These are phyloP conservation scores for Claviceps humidiphila DNA, from an alignment of 2,329 filamentous ascomycete species.

Conservation along the genomic window DNA sequence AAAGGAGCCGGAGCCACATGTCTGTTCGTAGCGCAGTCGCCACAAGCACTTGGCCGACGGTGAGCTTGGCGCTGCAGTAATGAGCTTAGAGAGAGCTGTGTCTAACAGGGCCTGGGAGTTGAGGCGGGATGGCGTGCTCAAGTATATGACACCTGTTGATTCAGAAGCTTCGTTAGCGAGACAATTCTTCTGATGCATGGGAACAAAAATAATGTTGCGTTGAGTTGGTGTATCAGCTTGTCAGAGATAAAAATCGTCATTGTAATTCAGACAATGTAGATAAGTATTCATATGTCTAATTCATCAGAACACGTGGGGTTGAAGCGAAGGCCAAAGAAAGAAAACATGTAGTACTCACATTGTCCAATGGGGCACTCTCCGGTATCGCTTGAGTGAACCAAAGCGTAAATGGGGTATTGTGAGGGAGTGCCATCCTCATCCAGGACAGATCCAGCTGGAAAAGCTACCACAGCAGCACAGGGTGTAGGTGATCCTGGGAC, in stretches of 20 bases:
- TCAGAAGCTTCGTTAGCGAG: slow-evolving; percentile 18
- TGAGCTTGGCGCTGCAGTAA: slow-evolving; percentile 19
- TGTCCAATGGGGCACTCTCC: slow-evolving; percentile 82
- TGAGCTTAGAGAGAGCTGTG: slow-evolving; percentile 27
- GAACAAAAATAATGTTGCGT: slow-evolving; percentile 4
- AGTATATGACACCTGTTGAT: slow-evolving; percentile 19
- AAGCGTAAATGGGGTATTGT: slow-evolving; percentile 38
- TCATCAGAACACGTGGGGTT: slow-evolving; percentile 64
- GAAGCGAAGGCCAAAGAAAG: slow-evolving; percentile 3
- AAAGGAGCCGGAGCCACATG: slow-evolving; percentile 14
- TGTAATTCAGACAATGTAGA: slow-evolving; percentile 99
- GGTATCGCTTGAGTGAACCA: slow-evolving; percentile 77
- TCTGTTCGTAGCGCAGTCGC: slow-evolving; percentile 43
- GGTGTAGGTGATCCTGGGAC: slow-evolving; percentile 66
- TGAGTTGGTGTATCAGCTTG: slow-evolving; percentile 57
- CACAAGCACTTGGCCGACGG: slow-evolving; percentile 28
- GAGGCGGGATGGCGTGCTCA: slow-evolving; percentile 22
- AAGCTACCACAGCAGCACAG: slow-evolving; percentile 57
- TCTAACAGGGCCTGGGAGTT: slow-evolving; percentile 25
- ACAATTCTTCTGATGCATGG: neutral
- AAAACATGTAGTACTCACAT: slow-evolving; percentile 51
- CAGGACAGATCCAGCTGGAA: slow-evolving; percentile 40
- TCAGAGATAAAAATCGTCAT: slow-evolving; percentile 82
- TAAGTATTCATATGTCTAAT: slow-evolving; percentile 74
- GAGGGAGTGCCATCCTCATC: slow-evolving; percentile 19